Evolutionary conservation across 371 early-diverging fungal genomes (phyloP).

Genomic region (Blyttiomyces sp.): DNA sequence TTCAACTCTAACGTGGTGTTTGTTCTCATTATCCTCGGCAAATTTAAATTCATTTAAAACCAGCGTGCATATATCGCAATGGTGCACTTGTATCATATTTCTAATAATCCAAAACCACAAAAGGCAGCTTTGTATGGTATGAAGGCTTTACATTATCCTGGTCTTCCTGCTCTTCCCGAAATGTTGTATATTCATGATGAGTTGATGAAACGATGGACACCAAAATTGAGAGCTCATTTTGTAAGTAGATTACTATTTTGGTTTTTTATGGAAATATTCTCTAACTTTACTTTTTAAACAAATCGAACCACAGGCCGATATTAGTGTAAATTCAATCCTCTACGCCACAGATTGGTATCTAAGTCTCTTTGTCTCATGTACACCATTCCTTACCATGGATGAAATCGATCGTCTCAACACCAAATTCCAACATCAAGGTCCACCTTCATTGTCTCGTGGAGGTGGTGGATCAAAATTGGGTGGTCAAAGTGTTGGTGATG

Average conservation of each 20-base stretch:
- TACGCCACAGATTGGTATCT: conserved; percentile 9
- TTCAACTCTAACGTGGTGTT: too few relatives aligned
- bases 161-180: conserved; percentile 1
- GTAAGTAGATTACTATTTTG: not conserved
- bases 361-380: conserved; percentile 1
- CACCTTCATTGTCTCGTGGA: too few relatives aligned
- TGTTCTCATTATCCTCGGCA: too few relatives aligned
- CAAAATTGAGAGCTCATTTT: conserved; percentile 2
- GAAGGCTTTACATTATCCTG: not conserved
- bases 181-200: conserved; percentile 5
- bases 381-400: not conserved
- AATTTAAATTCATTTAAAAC: too few relatives aligned
- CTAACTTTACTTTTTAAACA: not conserved
- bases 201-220: not conserved
- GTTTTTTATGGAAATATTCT: not conserved
- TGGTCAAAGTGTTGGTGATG: not conserved
- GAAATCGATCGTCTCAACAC: not conserved
- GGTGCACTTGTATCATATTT: not conserved
- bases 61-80: conserved; percentile 7
- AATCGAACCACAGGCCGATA: not conserved
- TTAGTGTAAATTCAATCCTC: not conserved
- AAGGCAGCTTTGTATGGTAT: not conserved
- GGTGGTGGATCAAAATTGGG: not conserved
- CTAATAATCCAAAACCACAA: not conserved
- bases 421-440: not conserved